Conservation (phyloP, 2,329 filamentous ascomycete genomes). For the Cytospora leucostoma region DNA sequence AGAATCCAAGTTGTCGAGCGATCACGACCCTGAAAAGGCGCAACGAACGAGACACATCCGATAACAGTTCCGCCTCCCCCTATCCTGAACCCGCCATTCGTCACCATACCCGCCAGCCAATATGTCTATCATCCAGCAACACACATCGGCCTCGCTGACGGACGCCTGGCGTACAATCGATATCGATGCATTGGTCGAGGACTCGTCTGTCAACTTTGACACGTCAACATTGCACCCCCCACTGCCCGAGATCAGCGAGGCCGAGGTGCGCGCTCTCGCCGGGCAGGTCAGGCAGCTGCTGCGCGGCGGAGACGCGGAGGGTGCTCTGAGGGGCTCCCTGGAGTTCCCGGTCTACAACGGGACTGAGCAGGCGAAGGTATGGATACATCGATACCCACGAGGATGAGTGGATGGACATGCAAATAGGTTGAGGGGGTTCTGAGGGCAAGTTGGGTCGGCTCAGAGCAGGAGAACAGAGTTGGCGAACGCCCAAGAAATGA, state of each 20-base stretch:
- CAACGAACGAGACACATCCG: not conserved
- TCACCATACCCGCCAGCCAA: constrained; percentile 12
- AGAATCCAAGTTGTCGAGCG: not conserved
- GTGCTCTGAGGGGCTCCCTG: constrained; percentile 78
- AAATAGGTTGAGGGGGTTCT: not conserved
- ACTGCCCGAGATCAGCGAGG: constrained; percentile 71
- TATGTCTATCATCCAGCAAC: constrained; percentile 70
- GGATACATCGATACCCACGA: constrained; percentile 19
- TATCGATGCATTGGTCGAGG: constrained; percentile 86
- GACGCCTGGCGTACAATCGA: constrained; percentile 86
- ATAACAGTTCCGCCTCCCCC: not conserved
- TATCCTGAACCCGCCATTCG: not conserved
- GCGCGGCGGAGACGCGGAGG: constrained; percentile 82
- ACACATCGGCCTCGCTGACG: constrained; percentile 59
- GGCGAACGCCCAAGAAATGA: constrained; percentile 4
- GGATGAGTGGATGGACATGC: not conserved
- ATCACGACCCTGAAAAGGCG: not conserved
- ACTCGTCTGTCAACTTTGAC: constrained; percentile 91
- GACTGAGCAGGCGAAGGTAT: constrained; percentile 58
- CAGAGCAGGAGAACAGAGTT: constrained; percentile 10
- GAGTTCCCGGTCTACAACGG: constrained; percentile 80
- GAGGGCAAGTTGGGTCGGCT: not conserved
- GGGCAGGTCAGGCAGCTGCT: constrained; percentile 85
- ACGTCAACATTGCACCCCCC: constrained; percentile 78
- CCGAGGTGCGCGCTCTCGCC: constrained; percentile 75